Evolutionary conservation across 495 filamentous ascomycete genomes (phyloP).

Genomic region (Penicillium nucicola): DNA sequence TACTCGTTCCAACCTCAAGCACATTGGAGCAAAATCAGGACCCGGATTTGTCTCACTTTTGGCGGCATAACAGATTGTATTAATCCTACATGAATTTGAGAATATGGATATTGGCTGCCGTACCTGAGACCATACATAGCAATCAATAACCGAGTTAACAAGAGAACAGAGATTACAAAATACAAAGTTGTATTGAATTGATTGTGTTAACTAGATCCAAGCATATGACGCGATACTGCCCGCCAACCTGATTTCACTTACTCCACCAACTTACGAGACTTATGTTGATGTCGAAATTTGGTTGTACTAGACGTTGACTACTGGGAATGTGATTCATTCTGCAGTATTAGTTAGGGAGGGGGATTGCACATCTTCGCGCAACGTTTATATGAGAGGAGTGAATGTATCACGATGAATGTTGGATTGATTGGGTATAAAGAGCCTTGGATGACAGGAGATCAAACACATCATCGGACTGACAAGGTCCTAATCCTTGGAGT

Average conservation of each 20-base stretch:
- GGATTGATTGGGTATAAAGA: constrained; percentile 25
- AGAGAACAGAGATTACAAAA: too few relatives aligned
- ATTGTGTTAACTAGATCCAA: too few relatives aligned
- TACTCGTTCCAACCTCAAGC: neutral
- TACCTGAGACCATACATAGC: constrained; percentile 7
- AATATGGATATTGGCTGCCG: too few relatives aligned
- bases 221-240: neutral
- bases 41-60: constrained; percentile 17
- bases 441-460: constrained; percentile 6
- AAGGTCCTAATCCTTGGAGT: neutral
- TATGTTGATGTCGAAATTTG: constrained; percentile 5
- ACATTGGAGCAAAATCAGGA: neutral
- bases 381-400: neutral
- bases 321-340: too few relatives aligned
- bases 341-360: too few relatives aligned
- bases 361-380: too few relatives aligned
- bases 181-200: too few relatives aligned
- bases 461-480: neutral
- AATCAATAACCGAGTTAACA: constrained; percentile 23
- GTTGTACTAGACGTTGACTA: too few relatives aligned
- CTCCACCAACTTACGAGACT: constrained; percentile 3
- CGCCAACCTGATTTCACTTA: neutral
- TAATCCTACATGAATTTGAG: too few relatives aligned
- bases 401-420: neutral
- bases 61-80: constrained; percentile 32